phyloP scores from a whole-genome alignment of 805 yeast species.

The Geotrichum ghanense region DNA sequence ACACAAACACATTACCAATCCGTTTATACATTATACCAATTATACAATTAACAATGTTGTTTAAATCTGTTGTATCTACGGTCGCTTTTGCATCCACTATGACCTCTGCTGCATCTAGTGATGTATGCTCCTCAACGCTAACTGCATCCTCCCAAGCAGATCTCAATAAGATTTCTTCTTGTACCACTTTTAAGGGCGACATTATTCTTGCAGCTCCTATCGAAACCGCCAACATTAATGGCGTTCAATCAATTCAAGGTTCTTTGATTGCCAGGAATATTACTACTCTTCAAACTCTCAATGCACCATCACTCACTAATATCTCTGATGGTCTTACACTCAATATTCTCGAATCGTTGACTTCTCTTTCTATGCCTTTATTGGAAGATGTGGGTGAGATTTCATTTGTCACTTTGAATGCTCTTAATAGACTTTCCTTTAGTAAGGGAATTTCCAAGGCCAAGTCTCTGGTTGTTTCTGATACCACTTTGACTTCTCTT shows the following conservation, averaged over 20 bases:
- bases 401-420: constrained; percentile 76
- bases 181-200: constrained; percentile 75
- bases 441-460: constrained; percentile 61
- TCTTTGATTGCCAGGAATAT: constrained; percentile 57
- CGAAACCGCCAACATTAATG: constrained; percentile 46
- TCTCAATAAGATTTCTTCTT: constrained; percentile 59
- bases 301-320: constrained; percentile 69
- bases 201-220: constrained; percentile 56
- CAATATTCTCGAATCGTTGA: constrained; percentile 51
- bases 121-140: constrained; percentile 28
- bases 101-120: constrained; percentile 1
- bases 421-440: constrained; percentile 60
- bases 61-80: not conserved
- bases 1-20: no score
- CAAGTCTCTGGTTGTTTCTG: constrained; percentile 42
- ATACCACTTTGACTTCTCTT: constrained; percentile 30
- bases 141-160: constrained; percentile 77
- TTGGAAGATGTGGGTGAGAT: constrained; percentile 70
- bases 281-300: constrained; percentile 45
- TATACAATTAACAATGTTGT: no score
- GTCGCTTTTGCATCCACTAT: constrained; percentile 1
- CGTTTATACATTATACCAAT: no score
- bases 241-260: constrained; percentile 71
- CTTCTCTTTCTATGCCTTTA: constrained; percentile 60
- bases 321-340: constrained; percentile 64